These are phyloP conservation scores for Amphibolis antarctica DNA, from an alignment of 106 monocot genomes.

Conservation along the genomic window DNA sequence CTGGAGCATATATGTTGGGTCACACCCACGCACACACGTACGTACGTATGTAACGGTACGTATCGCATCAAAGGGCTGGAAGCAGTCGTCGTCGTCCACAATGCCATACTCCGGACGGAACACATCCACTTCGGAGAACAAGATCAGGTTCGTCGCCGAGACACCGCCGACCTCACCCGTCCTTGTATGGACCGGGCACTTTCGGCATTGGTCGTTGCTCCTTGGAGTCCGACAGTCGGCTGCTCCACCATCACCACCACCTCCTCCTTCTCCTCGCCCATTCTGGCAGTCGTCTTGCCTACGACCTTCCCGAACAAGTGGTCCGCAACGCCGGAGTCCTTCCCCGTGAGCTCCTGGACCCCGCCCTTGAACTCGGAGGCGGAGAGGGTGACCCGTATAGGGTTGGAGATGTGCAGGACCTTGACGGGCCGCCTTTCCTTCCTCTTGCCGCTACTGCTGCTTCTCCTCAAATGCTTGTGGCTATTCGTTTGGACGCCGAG, in stretches of 20 bases:
- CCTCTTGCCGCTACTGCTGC: conserved; percentile 6
- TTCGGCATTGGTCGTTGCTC: neutral
- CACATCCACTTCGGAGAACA: too few relatives aligned
- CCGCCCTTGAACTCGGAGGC: conserved; percentile 39
- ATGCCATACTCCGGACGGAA: too few relatives aligned
- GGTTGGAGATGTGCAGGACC: conserved; percentile 64
- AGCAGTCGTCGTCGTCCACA: too few relatives aligned
- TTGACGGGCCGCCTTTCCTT: conserved; percentile 30
- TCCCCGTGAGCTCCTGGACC: conserved; percentile 64
- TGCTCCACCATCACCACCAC: neutral
- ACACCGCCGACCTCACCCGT: neutral
- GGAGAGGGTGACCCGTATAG: conserved; percentile 35
- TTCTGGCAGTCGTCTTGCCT: neutral
- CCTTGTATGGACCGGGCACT: neutral
- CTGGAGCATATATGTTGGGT: too few relatives aligned
- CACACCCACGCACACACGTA: too few relatives aligned
- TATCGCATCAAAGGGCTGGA: too few relatives aligned
- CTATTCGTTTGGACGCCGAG: conserved; percentile 1
- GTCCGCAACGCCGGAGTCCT: conserved; percentile 36
- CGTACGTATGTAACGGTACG: too few relatives aligned
- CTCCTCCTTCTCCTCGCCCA: neutral
- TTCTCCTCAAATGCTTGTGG: neutral
- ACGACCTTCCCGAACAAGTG: neutral
- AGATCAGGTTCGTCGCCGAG: neutral
- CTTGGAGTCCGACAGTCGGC: neutral